Evolutionary conservation across 495 filamentous ascomycete species (phyloP), one percentile per base, ranked within the genome.

Genomic region (Penicillium ucsense): DNA sequence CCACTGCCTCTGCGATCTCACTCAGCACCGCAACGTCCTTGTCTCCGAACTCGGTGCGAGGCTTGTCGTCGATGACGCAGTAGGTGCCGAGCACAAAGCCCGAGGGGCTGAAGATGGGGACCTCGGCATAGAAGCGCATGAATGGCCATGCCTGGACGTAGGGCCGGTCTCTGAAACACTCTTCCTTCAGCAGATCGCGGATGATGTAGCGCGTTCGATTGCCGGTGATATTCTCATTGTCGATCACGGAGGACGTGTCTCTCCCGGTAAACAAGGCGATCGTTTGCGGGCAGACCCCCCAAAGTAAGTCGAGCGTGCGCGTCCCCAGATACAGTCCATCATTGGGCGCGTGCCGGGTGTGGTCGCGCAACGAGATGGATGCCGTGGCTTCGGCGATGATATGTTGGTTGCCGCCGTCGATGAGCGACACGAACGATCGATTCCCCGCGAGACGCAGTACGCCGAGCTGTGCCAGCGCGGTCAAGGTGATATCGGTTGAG

Each of bases 41-140:
- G 7, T 61, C 60, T 20, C 57, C 45, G 12, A 68, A 59, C 5
- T 70, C 52, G 7, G 55, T 50, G 6, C 73, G 65, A 5, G 78
- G 74, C 31, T 67, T 62, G 33, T 76, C 67, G 54, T 85, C 81
- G 4, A 82, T 61, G 8, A 85, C 67, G 43, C 77, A 81, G 48
- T 79, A 75, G 1, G 76, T 77, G 20, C 83, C 83, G 45, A 86
- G 79, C 5, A 77, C 73, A 41, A 79, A 71, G 8, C 81, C 83
- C 12, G 66, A 64, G 11, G 69, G 74, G 4, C 77, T 81, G 32
- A 74, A 65, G 6, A 86, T 66, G 0, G 83, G 81, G 2, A 81
- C 79, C 9, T 78, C 82, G 5, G 78, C 79, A 50, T 85, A 86
- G 58, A 82, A 86, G 11, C 61, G 67, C 37, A 72, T 59, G 39